phyloP scores from a whole-genome alignment of 1,284 basidiomycete genomes.

The Apiotrichum porosum region DNA sequence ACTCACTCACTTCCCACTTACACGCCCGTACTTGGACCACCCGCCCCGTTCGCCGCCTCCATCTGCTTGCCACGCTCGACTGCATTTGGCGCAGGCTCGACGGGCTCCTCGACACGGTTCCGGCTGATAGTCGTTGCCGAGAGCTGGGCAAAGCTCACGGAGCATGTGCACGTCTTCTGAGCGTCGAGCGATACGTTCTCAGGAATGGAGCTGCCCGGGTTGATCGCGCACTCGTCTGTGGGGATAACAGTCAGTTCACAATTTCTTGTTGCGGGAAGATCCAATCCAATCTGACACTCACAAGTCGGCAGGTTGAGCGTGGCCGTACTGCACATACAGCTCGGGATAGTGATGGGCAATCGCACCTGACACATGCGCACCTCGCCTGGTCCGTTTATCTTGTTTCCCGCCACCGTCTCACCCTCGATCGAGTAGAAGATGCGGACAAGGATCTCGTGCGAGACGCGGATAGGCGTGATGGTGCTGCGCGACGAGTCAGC shows the following conservation, averaged over 20 bases:
- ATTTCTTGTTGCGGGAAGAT: neutral
- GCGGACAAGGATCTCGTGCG: conserved; percentile 40
- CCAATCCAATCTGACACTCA: conserved; percentile 11
- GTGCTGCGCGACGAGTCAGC: conserved; percentile 10
- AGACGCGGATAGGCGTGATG: conserved; percentile 44
- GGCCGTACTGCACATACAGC: conserved; percentile 34
- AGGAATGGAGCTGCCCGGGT: neutral
- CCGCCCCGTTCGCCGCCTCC: neutral
- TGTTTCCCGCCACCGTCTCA: conserved; percentile 18
- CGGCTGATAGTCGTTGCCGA: conserved; percentile 28
- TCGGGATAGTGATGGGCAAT: conserved; percentile 37
- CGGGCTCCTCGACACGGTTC: neutral
- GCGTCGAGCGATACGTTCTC: conserved; percentile 21
- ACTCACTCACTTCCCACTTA: neutral
- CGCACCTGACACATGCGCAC: conserved; percentile 42
- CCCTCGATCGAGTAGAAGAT: conserved; percentile 47
- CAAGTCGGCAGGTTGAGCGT: conserved; percentile 38
- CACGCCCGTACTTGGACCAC: neutral
- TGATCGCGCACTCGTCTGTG: conserved; percentile 17
- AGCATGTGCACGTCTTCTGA: conserved; percentile 31
- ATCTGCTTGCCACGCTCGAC: too few species aligned
- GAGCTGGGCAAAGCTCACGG: conserved; percentile 32
- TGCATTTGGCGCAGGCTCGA: too few species aligned
- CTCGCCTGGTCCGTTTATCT: conserved; percentile 38
- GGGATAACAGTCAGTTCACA: too few species aligned